phyloP scores from a whole-genome alignment of 208 protist genomes.

The Trypanosoma mega region DNA sequence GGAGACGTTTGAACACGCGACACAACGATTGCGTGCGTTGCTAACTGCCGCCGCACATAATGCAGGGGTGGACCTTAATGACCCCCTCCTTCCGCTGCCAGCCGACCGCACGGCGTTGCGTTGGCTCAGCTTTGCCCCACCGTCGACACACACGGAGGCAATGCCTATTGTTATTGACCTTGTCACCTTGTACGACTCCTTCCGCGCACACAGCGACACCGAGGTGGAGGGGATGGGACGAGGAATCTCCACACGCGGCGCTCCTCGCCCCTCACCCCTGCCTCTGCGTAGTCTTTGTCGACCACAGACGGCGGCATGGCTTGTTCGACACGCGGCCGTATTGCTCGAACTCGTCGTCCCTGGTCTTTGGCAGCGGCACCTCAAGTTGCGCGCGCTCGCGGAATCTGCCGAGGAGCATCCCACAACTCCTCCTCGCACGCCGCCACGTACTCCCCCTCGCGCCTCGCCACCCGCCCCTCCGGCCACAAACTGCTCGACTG shows the following conservation, averaged over 20 bases:
- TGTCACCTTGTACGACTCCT: constrained; percentile 69
- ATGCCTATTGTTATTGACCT: constrained; percentile 55
- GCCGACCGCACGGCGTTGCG: constrained; percentile 17
- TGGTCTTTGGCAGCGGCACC: constrained; percentile 26
- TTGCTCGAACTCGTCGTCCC: constrained; percentile 38
- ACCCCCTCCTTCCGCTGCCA: too few species aligned
- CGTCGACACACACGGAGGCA: constrained; percentile 39
- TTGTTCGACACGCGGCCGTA: constrained; percentile 27
- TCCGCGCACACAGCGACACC: constrained; percentile 71
- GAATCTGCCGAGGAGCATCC: constrained; percentile 4
- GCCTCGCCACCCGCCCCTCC: too few species aligned
- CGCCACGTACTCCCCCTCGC: too few species aligned
- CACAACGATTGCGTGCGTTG: constrained; percentile 27
- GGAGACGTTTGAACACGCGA: constrained; percentile 56
- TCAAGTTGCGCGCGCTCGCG: constrained; percentile 14
- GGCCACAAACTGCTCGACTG: too few species aligned
- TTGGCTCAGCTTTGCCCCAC: constrained; percentile 49
- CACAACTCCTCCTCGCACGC: neutral
- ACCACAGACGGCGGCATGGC: constrained; percentile 30
- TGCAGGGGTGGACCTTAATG: constrained; percentile 31
- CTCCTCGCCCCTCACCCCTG: constrained; percentile 27
- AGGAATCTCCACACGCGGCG: constrained; percentile 48
- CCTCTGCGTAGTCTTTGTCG: constrained; percentile 47
- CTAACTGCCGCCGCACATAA: constrained; percentile 34
- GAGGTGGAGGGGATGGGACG: constrained; percentile 34